Conservation (phyloP, 495 filamentous ascomycete genomes). For the Astrothelium macrocarpum region DNA sequence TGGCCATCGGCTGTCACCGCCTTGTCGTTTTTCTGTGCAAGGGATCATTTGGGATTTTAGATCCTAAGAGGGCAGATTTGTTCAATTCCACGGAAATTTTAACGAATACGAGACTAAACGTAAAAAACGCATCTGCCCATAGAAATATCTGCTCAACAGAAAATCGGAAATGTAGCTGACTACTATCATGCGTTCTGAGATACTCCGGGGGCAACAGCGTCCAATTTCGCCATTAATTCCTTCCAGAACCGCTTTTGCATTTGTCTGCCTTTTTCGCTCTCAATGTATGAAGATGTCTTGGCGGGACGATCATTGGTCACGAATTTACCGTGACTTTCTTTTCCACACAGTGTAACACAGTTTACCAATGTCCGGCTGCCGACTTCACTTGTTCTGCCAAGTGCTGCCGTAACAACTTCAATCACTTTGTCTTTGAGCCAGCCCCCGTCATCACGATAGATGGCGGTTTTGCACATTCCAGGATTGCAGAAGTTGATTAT, state of each 20-base stretch:
- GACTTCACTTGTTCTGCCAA: conserved; percentile 20
- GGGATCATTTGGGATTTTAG: no score
- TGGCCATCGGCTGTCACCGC: no score
- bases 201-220: conserved; percentile 7
- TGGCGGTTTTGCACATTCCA: conserved; percentile 34
- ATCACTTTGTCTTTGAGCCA: neutral
- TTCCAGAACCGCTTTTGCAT: conserved; percentile 6
- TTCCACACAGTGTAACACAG: conserved; percentile 12
- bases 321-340: conserved; percentile 1
- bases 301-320: neutral
- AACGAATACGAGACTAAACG: no score
- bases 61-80: no score
- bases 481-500: conserved; percentile 36
- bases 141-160: no score
- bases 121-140: no score
- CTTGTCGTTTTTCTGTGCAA: no score
- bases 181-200: neutral
- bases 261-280: neutral
- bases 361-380: conserved; percentile 7
- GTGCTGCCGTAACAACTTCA: neutral
- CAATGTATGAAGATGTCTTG: neutral
- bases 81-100: no score
- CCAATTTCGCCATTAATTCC: conserved; percentile 5
- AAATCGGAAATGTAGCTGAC: no score
- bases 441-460: conserved; percentile 20